Conservation (phyloP, 352 stramenopile species). For the Pythium sp. region DNA sequence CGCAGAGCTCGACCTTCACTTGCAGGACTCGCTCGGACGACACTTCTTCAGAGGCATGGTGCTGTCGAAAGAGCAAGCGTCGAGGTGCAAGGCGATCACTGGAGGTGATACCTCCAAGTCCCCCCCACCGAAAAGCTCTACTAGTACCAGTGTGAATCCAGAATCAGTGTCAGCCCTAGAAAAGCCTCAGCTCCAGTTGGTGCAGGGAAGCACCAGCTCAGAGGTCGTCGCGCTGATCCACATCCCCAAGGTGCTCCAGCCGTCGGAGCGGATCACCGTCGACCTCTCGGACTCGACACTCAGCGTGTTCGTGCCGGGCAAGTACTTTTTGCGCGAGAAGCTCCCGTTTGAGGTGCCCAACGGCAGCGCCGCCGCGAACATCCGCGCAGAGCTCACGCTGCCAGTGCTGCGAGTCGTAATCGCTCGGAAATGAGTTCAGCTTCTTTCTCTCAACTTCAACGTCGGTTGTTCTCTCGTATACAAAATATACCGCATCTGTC, state of each 20-base stretch:
- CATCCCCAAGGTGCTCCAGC: slow-evolving; percentile 38
- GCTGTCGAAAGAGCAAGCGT: slow-evolving; percentile 62
- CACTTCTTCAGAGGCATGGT: slow-evolving; percentile 65
- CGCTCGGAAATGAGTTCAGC: slow-evolving; percentile 16
- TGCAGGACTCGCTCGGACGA: slow-evolving; percentile 50
- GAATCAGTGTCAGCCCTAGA: slow-evolving; percentile 15
- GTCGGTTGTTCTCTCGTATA: not conserved
- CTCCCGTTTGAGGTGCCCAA: slow-evolving; percentile 45
- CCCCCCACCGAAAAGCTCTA: not conserved
- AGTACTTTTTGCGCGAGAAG: slow-evolving; percentile 49
- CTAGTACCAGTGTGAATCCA: not conserved
- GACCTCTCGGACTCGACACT: slow-evolving; percentile 47
- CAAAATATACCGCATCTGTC: not conserved
- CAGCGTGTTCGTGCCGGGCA: slow-evolving; percentile 43
- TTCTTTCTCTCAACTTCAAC: not conserved
- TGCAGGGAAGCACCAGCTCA: slow-evolving; percentile 23
- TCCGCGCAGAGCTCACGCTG: slow-evolving; percentile 24
- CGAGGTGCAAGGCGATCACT: slow-evolving; percentile 42
- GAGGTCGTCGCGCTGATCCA: slow-evolving; percentile 42
- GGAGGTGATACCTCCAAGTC: not conserved
- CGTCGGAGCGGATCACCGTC: slow-evolving; percentile 36
- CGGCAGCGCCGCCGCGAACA: slow-evolving; percentile 15
- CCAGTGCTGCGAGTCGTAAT: slow-evolving; percentile 31
- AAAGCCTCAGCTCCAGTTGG: slow-evolving; percentile 42
- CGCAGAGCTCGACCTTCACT: slow-evolving; percentile 42